These are phyloP conservation scores for Diaporthe humulicola DNA, from an alignment of 2,329 filamentous ascomycete genomes.

Conservation along the genomic window DNA sequence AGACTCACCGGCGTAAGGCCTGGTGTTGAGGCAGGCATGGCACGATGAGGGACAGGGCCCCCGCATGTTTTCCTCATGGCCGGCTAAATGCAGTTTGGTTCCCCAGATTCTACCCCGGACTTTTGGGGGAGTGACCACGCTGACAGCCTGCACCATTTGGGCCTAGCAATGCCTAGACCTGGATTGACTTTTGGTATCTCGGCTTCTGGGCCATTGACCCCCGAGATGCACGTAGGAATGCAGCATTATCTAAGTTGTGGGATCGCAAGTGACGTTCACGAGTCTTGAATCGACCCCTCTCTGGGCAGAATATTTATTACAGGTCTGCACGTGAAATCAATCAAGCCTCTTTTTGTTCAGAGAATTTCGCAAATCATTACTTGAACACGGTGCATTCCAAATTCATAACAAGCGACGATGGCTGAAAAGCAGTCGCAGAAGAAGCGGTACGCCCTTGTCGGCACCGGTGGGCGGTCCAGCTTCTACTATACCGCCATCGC, in stretches of 20 bases:
- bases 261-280: conserved; percentile 12
- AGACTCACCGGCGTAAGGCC: not conserved
- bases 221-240: not conserved
- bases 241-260: not conserved
- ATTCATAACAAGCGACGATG: not conserved
- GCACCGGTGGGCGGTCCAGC: conserved; percentile 69
- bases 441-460: conserved; percentile 68
- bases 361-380: not conserved
- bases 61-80: conserved; percentile 1
- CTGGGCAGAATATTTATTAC: not conserved
- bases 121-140: not conserved
- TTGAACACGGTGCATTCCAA: not conserved
- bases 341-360: not conserved
- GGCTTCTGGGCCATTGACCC: conserved; percentile 14
- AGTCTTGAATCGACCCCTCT: conserved; percentile 8
- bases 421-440: conserved; percentile 38
- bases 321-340: not conserved
- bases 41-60: not conserved
- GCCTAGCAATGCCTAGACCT: conserved; percentile 2
- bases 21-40: not conserved
- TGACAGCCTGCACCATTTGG: not conserved
- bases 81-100: not conserved
- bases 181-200: conserved; percentile 13
- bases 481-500: conserved; percentile 73
- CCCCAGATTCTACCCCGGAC: conserved; percentile 30